Evolutionary conservation across 768 basidiomycete genomes (phyloP).

Genomic region (Tricholoma hemisulphureum): DNA sequence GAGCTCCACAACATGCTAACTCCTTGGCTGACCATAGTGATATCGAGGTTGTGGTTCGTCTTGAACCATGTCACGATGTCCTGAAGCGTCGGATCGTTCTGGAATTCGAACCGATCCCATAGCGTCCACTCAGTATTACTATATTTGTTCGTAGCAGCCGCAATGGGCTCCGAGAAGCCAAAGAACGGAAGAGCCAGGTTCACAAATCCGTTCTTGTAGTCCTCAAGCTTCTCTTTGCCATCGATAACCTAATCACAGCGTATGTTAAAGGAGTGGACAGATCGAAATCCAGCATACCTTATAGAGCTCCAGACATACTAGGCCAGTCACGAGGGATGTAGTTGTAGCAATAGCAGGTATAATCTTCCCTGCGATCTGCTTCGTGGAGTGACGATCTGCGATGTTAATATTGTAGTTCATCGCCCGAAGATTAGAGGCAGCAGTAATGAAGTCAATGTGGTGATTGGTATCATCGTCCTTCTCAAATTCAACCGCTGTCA

Average conservation of each 20-base stretch:
- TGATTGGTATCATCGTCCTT: slow-evolving; percentile 98
- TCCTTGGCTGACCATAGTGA: slow-evolving; percentile 95
- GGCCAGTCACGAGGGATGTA: slow-evolving; percentile 90
- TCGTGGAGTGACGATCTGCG: slow-evolving; percentile 90
- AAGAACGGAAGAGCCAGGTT: slow-evolving; percentile 99
- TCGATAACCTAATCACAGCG: slow-evolving; percentile 73
- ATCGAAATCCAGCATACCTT: slow-evolving; percentile 54
- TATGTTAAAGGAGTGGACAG: slow-evolving; percentile 1
- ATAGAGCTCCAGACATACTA: slow-evolving; percentile 95
- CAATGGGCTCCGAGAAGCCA: slow-evolving; percentile 97
- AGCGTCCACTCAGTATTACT: slow-evolving; percentile 90
- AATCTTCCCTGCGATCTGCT: slow-evolving; percentile 98
- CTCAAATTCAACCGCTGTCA: slow-evolving; percentile 95
- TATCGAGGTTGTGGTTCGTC: slow-evolving; percentile 77
- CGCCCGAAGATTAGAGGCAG: slow-evolving; percentile 94
- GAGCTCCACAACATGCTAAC: slow-evolving; percentile 98
- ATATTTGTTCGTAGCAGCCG: slow-evolving; percentile 86
- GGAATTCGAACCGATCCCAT: slow-evolving; percentile 96
- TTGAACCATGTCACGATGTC: slow-evolving; percentile 86
- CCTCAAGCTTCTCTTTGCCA: slow-evolving; percentile 88
- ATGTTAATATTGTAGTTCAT: slow-evolving; percentile 87
- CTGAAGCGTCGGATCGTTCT: slow-evolving; percentile 82
- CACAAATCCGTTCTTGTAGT: slow-evolving; percentile 98
- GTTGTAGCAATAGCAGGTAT: slow-evolving; percentile 99
- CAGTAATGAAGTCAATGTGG: slow-evolving; percentile 99